Conservation (phyloP, 106 monocot genomes). For the Allium sativum region DNA sequence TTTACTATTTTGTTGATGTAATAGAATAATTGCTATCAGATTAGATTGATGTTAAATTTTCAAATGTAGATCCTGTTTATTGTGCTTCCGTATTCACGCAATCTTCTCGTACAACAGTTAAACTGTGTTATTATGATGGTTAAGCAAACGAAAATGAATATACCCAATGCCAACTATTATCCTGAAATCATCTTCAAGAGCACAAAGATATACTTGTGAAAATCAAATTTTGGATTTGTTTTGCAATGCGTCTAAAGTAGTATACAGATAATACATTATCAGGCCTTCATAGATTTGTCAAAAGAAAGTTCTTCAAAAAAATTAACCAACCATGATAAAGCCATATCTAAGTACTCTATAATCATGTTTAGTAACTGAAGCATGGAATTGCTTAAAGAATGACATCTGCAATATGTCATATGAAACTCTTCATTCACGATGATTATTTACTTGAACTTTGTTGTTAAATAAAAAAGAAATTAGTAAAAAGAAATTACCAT, state of each 20-base stretch:
- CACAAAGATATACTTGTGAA: slow-evolving; percentile 79
- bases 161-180: slow-evolving; percentile 82
- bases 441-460: too few relatives aligned
- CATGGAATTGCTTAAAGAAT: slow-evolving; percentile 79
- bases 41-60: too few relatives aligned
- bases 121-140: background rate
- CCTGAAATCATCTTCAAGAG: slow-evolving; percentile 78
- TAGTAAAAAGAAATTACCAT: slow-evolving; percentile 27
- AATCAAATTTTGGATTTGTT: slow-evolving; percentile 44
- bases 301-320: background rate
- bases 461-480: background rate
- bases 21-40: too few relatives aligned
- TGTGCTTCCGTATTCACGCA: too few relatives aligned
- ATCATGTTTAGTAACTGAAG: slow-evolving; percentile 70
- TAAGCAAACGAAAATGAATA: background rate
- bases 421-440: background rate
- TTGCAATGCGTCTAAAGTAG: slow-evolving; percentile 42
- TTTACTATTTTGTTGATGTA: too few relatives aligned
- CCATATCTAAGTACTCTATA: slow-evolving; percentile 59
- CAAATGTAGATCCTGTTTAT: too few relatives aligned
- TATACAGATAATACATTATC: background rate
- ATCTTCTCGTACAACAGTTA: too few relatives aligned
- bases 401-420: slow-evolving; percentile 44
- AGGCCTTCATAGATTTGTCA: background rate
- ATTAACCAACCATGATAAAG: slow-evolving; percentile 47